phyloP scores from a whole-genome alignment of 2,329 filamentous ascomycete genomes.

The Diplodia seriata region DNA sequence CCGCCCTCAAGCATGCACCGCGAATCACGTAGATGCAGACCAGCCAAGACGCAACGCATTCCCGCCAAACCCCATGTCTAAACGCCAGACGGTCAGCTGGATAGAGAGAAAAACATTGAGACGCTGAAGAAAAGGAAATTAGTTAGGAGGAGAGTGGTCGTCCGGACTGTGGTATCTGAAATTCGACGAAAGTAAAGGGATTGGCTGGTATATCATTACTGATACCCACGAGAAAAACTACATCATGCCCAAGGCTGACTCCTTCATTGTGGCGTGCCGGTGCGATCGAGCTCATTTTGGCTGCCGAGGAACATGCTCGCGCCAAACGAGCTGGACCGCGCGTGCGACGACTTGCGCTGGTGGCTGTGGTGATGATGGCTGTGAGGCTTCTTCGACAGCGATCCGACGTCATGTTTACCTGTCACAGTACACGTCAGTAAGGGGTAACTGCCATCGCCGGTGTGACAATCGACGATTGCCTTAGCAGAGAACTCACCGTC shows the following conservation, averaged over 20 bases:
- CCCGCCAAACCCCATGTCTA: constrained; percentile 18
- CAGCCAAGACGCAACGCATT: constrained; percentile 7
- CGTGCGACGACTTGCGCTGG: constrained; percentile 21
- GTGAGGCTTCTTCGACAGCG: constrained; percentile 49
- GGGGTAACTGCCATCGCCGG: constrained; percentile 17
- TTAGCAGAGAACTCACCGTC: constrained; percentile 64
- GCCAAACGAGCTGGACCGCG: constrained; percentile 29
- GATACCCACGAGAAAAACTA: constrained; percentile 28
- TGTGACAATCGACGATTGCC: constrained; percentile 56
- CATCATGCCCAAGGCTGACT: constrained; percentile 18
- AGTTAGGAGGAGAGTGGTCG: constrained; percentile 16
- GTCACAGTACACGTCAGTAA: constrained; percentile 21
- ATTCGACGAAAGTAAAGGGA: constrained; percentile 28
- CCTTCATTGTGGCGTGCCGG: constrained; percentile 22
- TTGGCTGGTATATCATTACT: constrained; percentile 28
- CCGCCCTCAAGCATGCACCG: constrained; percentile 15
- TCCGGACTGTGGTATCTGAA: constrained; percentile 32
- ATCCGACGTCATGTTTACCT: constrained; percentile 61
- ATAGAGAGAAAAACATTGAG: constrained; percentile 23
- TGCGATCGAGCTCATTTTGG: constrained; percentile 26
- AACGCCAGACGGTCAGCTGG: constrained; percentile 24
- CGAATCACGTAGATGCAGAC: constrained; percentile 3
- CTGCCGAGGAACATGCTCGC: constrained; percentile 22
- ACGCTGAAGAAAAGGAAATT: constrained; percentile 28
- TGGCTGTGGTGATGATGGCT: constrained; percentile 34